Base-by-base conservation (phyloP, 371 early-diverging fungal species). In the Actinomortierella ambigua region DNA sequence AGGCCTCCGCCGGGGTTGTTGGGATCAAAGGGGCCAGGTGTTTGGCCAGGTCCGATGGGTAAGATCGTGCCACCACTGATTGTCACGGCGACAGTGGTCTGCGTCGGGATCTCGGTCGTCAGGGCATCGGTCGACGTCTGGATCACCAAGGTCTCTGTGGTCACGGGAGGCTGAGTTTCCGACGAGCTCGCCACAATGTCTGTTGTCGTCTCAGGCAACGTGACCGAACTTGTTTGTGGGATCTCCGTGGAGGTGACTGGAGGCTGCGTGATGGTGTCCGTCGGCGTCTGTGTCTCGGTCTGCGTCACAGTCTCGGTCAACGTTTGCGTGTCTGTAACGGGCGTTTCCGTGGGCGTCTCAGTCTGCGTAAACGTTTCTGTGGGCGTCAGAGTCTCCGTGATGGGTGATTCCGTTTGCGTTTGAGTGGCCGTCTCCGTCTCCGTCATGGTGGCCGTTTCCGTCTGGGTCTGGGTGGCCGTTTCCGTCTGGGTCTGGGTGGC, bases 21-120 rank as follows among this genome's bases (percentile, higher is more conserved):
- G 18, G 55, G 52, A 18, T 39, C 28, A 5, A 27, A 42, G 14
- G 55, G 55, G 13, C 26, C 26, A 27, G 61, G 48, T 2, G 42
- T 53, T 0, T 50, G 50, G 27, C 41, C 57, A 14, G 62, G 62
- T 4, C 58, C 68, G 23, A 68, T 53, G 4, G 62, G 57, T 46
- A 50, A 52, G 39, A 69, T 57, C 5, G 69, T 69, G 5, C 65
- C 65, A 51, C 59, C 61, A 59, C 60, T 69, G 15, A 63, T 43
- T 0, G 69, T 69, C 4, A 69, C 53, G 13, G 50, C 2, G 22
- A 42, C 17, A 23, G 61, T 53, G 1, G 69, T 60, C 26, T 52
- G 64, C 5, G 69, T 63, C 20, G 50, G 7, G 47, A 69, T 64
- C 3, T 60, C 20, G 39, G 52, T 56, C 3, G 60, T 57, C 26